Conservation (phyloP, 2,329 filamentous ascomycete genomes). For the Teratosphaeriaceae sp. region DNA sequence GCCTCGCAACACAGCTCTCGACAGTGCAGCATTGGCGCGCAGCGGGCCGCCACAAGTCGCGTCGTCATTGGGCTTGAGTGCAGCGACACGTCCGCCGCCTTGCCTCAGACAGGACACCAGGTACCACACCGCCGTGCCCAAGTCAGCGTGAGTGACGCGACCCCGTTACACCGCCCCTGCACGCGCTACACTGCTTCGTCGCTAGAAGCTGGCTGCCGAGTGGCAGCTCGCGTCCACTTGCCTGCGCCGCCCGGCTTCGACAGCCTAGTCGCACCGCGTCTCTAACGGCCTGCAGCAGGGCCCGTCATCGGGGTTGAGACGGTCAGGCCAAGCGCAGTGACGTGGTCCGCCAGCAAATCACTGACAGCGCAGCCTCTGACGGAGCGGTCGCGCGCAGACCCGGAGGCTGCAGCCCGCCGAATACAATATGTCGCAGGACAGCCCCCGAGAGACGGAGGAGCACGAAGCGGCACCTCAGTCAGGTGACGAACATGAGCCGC, state of each 20-base stretch:
- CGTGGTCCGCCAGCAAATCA: constrained; percentile 24
- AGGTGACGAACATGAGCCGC: constrained; percentile 78
- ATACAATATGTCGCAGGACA: constrained; percentile 77
- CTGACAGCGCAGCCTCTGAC: constrained; percentile 17
- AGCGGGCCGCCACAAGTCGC: neutral
- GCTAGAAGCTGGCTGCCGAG: neutral
- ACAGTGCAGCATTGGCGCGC: neutral
- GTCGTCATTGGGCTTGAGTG: constrained; percentile 2
- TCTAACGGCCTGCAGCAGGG: constrained; percentile 11
- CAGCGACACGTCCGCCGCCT: neutral
- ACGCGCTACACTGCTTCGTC: constrained; percentile 4
- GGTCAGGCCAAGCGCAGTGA: constrained; percentile 15
- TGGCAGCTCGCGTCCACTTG: constrained; percentile 9
- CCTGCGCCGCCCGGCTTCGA: constrained; percentile 6
- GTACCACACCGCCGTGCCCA: constrained; percentile 2
- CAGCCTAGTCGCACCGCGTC: constrained; percentile 11
- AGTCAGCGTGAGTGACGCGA: constrained; percentile 1
- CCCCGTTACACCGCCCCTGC: constrained; percentile 8
- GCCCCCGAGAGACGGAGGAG: constrained; percentile 71
- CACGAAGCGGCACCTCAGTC: constrained; percentile 70
- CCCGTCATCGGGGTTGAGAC: constrained; percentile 4
- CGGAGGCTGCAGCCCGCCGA: constrained; percentile 12
- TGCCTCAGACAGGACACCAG: too few relatives aligned
- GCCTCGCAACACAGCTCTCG: neutral
- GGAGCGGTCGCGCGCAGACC: constrained; percentile 9